Percentiles rank a stretch among this genome's conserved stretches.
Conservation (phyloP, 2,329 filamentous ascomycete genomes). For the Spiromastix sp. region DNA sequence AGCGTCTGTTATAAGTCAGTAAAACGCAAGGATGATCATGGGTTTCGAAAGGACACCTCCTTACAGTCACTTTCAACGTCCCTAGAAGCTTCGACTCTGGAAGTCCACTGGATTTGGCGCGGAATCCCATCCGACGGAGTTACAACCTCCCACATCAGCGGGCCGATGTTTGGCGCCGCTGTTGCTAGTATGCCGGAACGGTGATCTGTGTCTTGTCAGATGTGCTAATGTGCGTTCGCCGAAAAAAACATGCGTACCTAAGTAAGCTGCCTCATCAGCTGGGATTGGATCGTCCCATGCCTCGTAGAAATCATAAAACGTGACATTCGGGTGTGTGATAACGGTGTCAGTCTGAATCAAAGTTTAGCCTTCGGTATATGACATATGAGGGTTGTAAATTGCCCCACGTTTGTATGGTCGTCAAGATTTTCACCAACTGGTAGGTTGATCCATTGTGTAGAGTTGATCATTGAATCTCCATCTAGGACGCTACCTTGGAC, state of each 20-base stretch:
- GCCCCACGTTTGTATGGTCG: conserved; percentile 34
- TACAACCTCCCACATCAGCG: conserved; percentile 3
- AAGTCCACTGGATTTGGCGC: conserved; percentile 7
- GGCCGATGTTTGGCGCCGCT: conserved; percentile 6
- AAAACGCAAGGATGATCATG: background rate
- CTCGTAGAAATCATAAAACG: conserved; percentile 56
- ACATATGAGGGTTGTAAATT: too few relatives aligned
- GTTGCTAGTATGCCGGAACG: conserved; percentile 15
- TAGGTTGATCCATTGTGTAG: conserved; percentile 40
- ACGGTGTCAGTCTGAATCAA: conserved; percentile 44
- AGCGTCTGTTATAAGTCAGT: conserved; percentile 27
- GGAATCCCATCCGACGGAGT: conserved; percentile 4
- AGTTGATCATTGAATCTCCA: conserved; percentile 32
- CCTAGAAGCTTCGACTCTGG: conserved; percentile 2
- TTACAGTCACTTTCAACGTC: conserved; percentile 1
- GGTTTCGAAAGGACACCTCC: too few relatives aligned
- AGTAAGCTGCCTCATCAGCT: conserved; percentile 30
- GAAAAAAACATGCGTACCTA: conserved; percentile 14
- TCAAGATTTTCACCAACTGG: conserved; percentile 42
- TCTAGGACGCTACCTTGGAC: conserved; percentile 35
- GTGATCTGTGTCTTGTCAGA: conserved; percentile 2
- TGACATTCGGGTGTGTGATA: conserved; percentile 40
- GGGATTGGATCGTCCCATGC: conserved; percentile 41
- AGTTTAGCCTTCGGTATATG: background rate
- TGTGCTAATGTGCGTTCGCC: background rate